Base-by-base conservation (phyloP, 495 filamentous ascomycete species). In the Penicillium verhagenii region DNA sequence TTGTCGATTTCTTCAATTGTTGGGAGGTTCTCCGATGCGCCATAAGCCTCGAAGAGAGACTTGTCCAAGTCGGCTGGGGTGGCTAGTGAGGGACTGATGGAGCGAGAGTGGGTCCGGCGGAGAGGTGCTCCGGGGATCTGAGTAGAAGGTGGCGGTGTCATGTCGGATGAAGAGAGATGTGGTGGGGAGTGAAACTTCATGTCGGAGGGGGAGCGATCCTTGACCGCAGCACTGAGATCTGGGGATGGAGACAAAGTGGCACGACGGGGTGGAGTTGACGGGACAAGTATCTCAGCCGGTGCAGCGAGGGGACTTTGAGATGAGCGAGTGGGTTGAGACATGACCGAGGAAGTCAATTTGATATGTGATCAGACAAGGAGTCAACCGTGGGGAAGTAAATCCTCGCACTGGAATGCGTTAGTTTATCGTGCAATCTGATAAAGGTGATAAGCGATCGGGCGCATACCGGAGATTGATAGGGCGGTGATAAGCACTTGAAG, bases 71-170 rank as follows among this genome's bases (percentile, higher is more conserved):
- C 83, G 6, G 80, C 74, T 33, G 86, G 85, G 20, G 86, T 85
- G 20, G 83, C 72, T 54, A 68, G 74, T 63, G 57, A 73, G 57
- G 74, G 74, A 56, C 66, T 76, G 38, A 58, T 49, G 4, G 65
- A 68, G 39, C 59, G 62, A 5, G 75, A 77, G 64, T 65, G 70
- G 18, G 74, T 72, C 9, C 70, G 64, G 46, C 61, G 73, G 48
- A 61, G 73, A 58, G 62, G 75, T 57, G 73, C 69, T 33, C 65
- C 68, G 3, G 78, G 78, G 19, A 82, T 65, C 63, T 92, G 89
- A 6, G 86, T 84, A 2, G 89, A 91, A 1, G 88, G 89, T 10
- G 89, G 89, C 0, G 89, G 88, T 4, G 89, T 91, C 70, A 91
- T 75, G 48, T 79, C 75, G 40, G 72, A 76, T 35, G 75, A 73